Evolutionary conservation across 371 early-diverging fungal genomes (phyloP), one percentile per base, ranked within the genome.

Genomic region (Umbelopsis sp.): DNA sequence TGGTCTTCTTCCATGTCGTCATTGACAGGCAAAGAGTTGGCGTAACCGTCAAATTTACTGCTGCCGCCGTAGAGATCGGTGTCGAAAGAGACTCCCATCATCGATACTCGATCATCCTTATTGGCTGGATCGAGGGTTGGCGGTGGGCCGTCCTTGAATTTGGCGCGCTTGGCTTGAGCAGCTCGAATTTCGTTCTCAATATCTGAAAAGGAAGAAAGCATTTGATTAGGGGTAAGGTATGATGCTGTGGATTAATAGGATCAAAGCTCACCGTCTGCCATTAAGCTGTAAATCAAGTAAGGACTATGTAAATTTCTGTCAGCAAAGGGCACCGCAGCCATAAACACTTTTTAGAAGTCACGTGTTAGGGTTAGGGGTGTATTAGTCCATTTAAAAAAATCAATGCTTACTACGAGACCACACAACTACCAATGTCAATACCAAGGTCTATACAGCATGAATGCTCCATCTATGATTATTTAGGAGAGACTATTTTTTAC

Each of bases 11-110:
- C 89, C 1, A 75, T 80, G 44, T 84, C 84, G 50, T 85, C 84
- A 41, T 80, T 76, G 46, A 84, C 77, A 18, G 87, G 86, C 32
- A 94, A 76, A 0, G 93, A 84, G 8, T 85, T 87, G 44, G 85
- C 89, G 79, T 93, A 95, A 24, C 89, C 91, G 20, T 86, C 91
- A 69, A 81, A 89, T 74, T 91, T 91, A 74, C 90, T 87, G 44
- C 72, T 72, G 11, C 82, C 72, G 57, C 86, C 91, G 76, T 94
- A 94, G 20, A 94, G 71, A 68, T 94, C 96, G 14, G 87, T 89
- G 71, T 96, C 97, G 75, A 88, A 95, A 9, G 89, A 84, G 37
- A 90, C 84, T 4, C 85, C 83, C 0, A 80, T 70, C 67, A 89
- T 65, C 44, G 87, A 85, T 5, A 86, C 88, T 72, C 87, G 88